Evolutionary conservation across 345 rosid genomes (phyloP), one percentile per base, ranked within the genome.

Genomic region (Brassica rapa): DNA sequence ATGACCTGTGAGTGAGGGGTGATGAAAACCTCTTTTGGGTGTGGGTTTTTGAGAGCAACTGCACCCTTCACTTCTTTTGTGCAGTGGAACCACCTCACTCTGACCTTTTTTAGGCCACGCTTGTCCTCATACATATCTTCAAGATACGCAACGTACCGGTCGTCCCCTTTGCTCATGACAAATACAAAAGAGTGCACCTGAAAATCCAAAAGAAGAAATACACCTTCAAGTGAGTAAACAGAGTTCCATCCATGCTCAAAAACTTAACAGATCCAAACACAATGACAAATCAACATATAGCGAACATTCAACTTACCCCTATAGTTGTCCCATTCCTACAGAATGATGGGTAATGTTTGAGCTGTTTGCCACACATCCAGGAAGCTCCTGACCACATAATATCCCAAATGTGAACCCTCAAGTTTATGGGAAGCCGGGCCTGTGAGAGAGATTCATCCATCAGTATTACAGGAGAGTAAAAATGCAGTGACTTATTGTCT

Each of bases 51-150:
- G 39, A 92, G 76, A 81, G 91, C 87, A 80, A 85, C 77, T 21
- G 83, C 83, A 60, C 97, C 93, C 84, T 89, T 94, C 81, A 95
- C 96, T 88, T 93, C 99, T 74, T 87, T 90, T 65, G 87, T 86
- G 80, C 84, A 88, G 86, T 94, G 97, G 87, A 94, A 91, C 98
- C 98, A 94, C 85, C 97, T 89, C 66, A 92, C 97, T 86, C 87
- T 94, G 69, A 94, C 97, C 79, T 94, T 94, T 80, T 90, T 95
- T 70, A 81, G 92, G 68, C 99, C 98, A 80, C 92, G 88, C 81
- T 88, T 92, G 88, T 94, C 97, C 84, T 92, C 98, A 41, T 94
- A 94, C 97, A 94, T 94, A 80, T 94, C 98, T 84, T 94, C 98
- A 86, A 94, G 83, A 83, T 94, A 90, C 57, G 97, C 97, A 85